Evolutionary conservation across 352 stramenopile genomes (phyloP), one percentile per base, ranked within the genome.

Genomic region (Globisporangium paddicum): DNA sequence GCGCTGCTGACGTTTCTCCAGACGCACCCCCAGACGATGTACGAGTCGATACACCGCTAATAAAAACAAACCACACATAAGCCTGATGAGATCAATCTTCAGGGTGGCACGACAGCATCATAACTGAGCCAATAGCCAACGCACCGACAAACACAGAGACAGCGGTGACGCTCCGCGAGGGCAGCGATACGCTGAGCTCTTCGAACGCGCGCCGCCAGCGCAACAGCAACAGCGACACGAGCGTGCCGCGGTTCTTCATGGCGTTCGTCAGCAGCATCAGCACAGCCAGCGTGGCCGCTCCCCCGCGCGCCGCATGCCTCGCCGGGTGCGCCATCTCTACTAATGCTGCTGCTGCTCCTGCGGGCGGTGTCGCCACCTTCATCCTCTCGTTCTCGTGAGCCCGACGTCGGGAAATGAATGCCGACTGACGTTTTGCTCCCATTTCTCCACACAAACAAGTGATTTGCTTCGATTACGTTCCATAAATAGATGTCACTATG

Each of bases 91-190:
- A 34, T 38, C 19, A 47, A 10, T 56, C 13, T 28, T 18, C 21
- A 25, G 19, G 19, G 37, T 7, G 28, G 16, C 10, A 16, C 13
- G 19, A 37, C 16, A 19, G 13, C 19, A 3, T 52, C 19, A 3
- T 52, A 25, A 34, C 25, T 2, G 21, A 40, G 18, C 13, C 7
- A 25, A 19, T 23, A 46, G 23, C 14, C 9, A 25, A 73, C 75
- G 28, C 14, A 86, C 79, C 79, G 42, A 89, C 74, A 63, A 89
- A 87, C 16, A 89, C 53, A 8, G 74, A 74, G 26, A 89, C 61
- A 4, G 79, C 71, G 18, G 72, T 47, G 18, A 73, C 45, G 62
- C 77, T 86, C 45, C 72, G 74, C n/a, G 72, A 74, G 4, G 76
- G 79, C 26, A 48, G 16, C 7, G 38, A 10, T 9, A 67, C 8